Evolutionary conservation across 2,329 filamentous ascomycete genomes (phyloP).

Genomic region (Colletotrichum godetiae): DNA sequence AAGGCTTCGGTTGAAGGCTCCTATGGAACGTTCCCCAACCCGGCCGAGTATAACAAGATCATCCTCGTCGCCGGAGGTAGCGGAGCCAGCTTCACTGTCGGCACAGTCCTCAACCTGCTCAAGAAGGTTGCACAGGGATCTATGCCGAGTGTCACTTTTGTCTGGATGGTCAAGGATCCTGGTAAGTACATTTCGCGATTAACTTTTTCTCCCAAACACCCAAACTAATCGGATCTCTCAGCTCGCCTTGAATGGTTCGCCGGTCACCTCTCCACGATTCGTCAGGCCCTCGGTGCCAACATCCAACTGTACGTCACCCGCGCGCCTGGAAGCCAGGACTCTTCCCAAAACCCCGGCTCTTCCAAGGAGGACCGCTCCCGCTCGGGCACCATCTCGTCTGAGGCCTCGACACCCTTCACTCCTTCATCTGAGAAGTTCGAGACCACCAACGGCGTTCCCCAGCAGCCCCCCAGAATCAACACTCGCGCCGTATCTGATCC

Average conservation of each 20-base stretch:
- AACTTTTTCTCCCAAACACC: background rate
- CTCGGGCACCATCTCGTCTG: constrained; percentile 14
- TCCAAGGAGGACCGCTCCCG: constrained; percentile 9
- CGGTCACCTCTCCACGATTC: constrained; percentile 47
- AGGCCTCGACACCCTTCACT: constrained; percentile 14
- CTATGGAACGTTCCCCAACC: constrained; percentile 63
- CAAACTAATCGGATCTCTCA: constrained; percentile 34
- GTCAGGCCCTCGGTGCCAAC: constrained; percentile 43
- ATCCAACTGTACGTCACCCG: constrained; percentile 50
- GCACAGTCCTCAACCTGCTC: constrained; percentile 51
- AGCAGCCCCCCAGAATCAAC: constrained; percentile 24
- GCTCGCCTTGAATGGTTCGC: constrained; percentile 52
- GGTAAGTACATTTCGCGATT: constrained; percentile 42
- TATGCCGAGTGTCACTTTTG: constrained; percentile 47
- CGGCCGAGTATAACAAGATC: constrained; percentile 41
- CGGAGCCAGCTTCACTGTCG: constrained; percentile 67
- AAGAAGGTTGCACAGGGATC: constrained; percentile 38
- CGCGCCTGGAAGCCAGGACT: background rate
- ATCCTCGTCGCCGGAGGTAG: constrained; percentile 54
- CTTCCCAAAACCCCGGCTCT: background rate
- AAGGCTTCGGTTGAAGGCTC: constrained; percentile 64
- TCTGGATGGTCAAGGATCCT: constrained; percentile 53
- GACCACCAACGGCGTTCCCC: background rate
- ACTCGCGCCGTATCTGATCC: constrained; percentile 32
- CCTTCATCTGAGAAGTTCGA: constrained; percentile 21